Conservation (phyloP, 306 rosid genomes). For the Sindora glabra region DNA sequence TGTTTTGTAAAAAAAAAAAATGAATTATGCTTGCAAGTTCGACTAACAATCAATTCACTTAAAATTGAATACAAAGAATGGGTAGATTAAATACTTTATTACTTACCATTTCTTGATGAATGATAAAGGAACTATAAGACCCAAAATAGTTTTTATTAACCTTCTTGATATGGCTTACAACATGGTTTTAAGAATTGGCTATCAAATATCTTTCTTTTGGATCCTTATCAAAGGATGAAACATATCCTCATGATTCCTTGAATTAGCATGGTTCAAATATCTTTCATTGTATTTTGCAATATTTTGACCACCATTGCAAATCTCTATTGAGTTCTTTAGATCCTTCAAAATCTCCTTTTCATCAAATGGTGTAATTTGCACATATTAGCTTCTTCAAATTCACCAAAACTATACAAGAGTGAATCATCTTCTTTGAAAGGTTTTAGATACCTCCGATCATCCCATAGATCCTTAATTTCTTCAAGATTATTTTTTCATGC, state of each 20-base stretch:
- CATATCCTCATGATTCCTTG: conserved; percentile 20
- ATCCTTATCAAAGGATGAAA: conserved; percentile 20
- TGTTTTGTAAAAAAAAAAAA: too few species aligned
- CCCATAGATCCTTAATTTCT: conserved; percentile 45
- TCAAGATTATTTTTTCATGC: conserved; percentile 38
- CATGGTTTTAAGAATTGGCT: conserved; percentile 15
- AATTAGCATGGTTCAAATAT: conserved; percentile 21
- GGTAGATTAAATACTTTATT: conserved; percentile 56
- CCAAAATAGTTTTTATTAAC: conserved; percentile 79
- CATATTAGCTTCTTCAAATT: conserved; percentile 58
- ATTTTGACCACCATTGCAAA: conserved; percentile 14
- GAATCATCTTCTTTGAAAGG: conserved; percentile 74
- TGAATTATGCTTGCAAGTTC: too few species aligned
- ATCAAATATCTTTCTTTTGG: conserved; percentile 21
- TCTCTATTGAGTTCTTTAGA: conserved; percentile 35
- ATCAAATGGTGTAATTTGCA: conserved; percentile 22
- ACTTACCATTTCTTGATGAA: conserved; percentile 90
- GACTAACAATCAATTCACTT: not conserved
- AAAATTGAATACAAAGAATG: conserved; percentile 7
- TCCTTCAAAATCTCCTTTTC: conserved; percentile 41
- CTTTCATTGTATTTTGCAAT: conserved; percentile 11
- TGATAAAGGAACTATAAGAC: conserved; percentile 83
- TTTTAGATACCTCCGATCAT: conserved; percentile 57
- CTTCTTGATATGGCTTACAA: conserved; percentile 51
- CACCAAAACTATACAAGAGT: conserved; percentile 68